Percentiles rank a stretch among this genome's conserved stretches.
Conservation (phyloP, 2,329 filamentous ascomycete genomes). For the Cladosporium sp. region DNA sequence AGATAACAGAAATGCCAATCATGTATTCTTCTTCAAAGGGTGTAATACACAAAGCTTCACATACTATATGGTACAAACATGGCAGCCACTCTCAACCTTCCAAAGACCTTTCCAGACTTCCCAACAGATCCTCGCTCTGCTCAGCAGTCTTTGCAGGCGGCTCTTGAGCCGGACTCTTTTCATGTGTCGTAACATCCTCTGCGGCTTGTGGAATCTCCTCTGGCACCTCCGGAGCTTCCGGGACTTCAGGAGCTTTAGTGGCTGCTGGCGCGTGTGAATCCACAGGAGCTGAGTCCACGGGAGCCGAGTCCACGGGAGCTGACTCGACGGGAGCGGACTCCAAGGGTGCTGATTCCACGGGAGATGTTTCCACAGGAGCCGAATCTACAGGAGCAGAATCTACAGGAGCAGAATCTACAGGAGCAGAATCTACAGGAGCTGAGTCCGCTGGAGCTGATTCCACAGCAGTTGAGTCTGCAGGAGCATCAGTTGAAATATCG, state of each 20-base stretch:
- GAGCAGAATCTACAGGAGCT: not conserved
- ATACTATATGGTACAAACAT: slow-evolving; percentile 1
- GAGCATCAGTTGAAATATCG: not conserved
- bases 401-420: not conserved
- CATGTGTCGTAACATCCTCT: not conserved
- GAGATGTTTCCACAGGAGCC: not conserved
- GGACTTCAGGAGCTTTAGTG: not conserved
- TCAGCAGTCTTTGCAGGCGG: not conserved
- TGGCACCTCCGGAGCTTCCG: not conserved
- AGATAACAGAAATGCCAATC: not conserved
- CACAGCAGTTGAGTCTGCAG: not conserved
- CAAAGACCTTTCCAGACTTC: slow-evolving; percentile 17
- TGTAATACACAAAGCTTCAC: not conserved
- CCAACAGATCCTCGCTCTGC: slow-evolving; percentile 13
- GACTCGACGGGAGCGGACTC: not conserved
- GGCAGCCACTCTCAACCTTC: not conserved
- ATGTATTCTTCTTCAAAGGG: not conserved
- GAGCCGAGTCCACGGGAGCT: not conserved
- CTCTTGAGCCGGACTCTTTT: slow-evolving; percentile 2
- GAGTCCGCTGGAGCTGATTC: not conserved
- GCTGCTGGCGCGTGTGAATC: not conserved
- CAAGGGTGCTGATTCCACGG: not conserved
- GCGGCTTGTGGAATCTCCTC: not conserved
- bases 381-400: not conserved
- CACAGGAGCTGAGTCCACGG: not conserved